A percentile compares a stretch with the other conserved stretches of the same genome.
Evolutionary conservation across 2,329 filamentous ascomycete genomes (phyloP).

Genomic region (Arthrobotrys entomopaga): DNA sequence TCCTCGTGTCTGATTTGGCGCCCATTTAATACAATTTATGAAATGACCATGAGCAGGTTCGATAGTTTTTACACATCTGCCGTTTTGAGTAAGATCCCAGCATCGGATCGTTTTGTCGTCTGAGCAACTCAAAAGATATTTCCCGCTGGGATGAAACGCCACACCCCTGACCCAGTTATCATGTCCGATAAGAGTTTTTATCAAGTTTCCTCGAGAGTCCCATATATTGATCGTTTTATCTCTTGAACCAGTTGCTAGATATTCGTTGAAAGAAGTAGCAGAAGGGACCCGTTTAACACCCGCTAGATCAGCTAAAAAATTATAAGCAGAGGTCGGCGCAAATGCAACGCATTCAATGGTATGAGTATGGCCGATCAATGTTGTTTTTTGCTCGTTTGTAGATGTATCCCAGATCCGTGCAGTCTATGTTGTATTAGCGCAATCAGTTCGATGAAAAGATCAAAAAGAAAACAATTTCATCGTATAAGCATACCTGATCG

Average conservation of each 20-base stretch:
- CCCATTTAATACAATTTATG: slow-evolving; percentile 87
- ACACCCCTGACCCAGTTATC: slow-evolving; percentile 93
- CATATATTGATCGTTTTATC: slow-evolving; percentile 92
- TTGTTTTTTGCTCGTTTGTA: slow-evolving; percentile 78
- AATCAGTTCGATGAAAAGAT: not conserved
- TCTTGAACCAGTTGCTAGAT: slow-evolving; percentile 85
- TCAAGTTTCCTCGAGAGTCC: slow-evolving; percentile 83
- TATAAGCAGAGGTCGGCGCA: slow-evolving; percentile 81
- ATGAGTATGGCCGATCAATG: slow-evolving; percentile 87
- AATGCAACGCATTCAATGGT: slow-evolving; percentile 85
- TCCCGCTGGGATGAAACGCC: slow-evolving; percentile 90
- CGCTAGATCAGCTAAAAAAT: slow-evolving; percentile 78
- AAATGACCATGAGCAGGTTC: slow-evolving; percentile 83
- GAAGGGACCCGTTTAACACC: slow-evolving; percentile 84
- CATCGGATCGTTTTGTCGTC: slow-evolving; percentile 94
- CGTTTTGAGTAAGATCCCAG: slow-evolving; percentile 92
- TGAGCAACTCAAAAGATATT: slow-evolving; percentile 83
- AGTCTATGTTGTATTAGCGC: slow-evolving; percentile 63
- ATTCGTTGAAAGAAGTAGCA: slow-evolving; percentile 80
- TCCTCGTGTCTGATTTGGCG: slow-evolving; percentile 75
- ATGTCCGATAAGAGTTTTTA: slow-evolving; percentile 86
- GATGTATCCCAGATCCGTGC: slow-evolving; percentile 86
- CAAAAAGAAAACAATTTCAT: not conserved
- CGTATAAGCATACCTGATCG: slow-evolving; percentile 69
- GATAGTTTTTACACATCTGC: slow-evolving; percentile 85